Evolutionary conservation across 257 asterid genomes (phyloP).

Genomic region (Perilla frutescens): DNA sequence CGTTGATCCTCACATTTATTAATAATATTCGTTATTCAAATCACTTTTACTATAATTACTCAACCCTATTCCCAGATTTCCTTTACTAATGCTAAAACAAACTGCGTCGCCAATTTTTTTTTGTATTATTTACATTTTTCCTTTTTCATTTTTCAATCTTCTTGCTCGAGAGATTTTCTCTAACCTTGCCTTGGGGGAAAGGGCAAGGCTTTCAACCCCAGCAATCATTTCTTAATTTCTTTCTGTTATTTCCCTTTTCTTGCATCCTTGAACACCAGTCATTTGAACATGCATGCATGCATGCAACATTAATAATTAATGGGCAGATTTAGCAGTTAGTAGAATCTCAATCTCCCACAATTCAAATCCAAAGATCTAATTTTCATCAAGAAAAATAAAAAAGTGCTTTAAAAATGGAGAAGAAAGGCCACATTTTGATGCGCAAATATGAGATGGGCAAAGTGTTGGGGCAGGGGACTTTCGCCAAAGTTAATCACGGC

Average conservation of each 20-base stretch:
- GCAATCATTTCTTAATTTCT: neutral
- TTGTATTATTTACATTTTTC: neutral
- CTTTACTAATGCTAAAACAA: conserved; percentile 2
- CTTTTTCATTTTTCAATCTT: conserved; percentile 5
- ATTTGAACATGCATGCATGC: neutral
- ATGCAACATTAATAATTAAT: neutral
- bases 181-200: conserved; percentile 48
- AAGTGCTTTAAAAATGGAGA: conserved; percentile 46
- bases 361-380: neutral
- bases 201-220: conserved; percentile 44
- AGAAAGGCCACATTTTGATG: conserved; percentile 69
- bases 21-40: neutral
- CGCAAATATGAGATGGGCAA: conserved; percentile 78
- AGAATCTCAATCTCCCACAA: conserved; percentile 1
- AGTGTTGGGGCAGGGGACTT: conserved; percentile 83
- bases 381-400: too few relatives aligned
- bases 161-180: conserved; percentile 28
- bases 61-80: conserved; percentile 16
- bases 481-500: conserved; percentile 86
- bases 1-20: too few relatives aligned
- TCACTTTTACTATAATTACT: conserved; percentile 28
- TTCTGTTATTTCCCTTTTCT: neutral
- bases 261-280: neutral
- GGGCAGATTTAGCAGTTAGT: neutral
- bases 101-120: conserved; percentile 11